Evolutionary conservation across 169 alveolate species (phyloP).

Genomic region (Eimeria sp.): DNA sequence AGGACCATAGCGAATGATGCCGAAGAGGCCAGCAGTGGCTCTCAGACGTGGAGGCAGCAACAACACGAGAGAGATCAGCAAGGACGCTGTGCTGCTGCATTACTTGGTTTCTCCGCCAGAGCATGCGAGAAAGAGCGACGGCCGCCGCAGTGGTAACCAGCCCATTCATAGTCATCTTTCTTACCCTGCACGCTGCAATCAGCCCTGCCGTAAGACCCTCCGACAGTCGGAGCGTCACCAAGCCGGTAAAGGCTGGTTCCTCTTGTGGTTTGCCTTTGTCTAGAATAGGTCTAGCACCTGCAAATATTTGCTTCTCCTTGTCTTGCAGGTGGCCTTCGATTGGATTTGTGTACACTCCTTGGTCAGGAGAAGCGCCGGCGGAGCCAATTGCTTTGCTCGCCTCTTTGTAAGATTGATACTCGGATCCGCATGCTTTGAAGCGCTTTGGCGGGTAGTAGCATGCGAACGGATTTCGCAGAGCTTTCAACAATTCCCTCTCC

Average conservation of each 20-base stretch:
- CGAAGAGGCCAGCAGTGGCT: neutral
- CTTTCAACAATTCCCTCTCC: slow-evolving; percentile 58
- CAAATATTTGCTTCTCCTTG: neutral
- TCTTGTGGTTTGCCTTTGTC: neutral
- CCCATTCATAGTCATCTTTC: slow-evolving; percentile 67
- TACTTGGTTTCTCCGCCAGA: slow-evolving; percentile 67
- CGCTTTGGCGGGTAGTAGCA: slow-evolving; percentile 68
- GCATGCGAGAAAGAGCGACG: slow-evolving; percentile 74
- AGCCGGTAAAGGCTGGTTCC: slow-evolving; percentile 35
- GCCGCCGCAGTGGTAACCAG: slow-evolving; percentile 74
- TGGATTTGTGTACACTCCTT: neutral
- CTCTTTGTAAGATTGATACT: neutral
- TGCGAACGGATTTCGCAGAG: slow-evolving; percentile 69
- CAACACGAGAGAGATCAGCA: slow-evolving; percentile 64
- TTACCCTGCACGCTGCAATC: slow-evolving; percentile 41
- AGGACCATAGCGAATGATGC: slow-evolving; percentile 51
- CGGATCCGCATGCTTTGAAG: slow-evolving; percentile 28
- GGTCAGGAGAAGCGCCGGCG: neutral
- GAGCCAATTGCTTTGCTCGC: neutral
- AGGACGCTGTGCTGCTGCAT: slow-evolving; percentile 69
- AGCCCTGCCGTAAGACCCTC: slow-evolving; percentile 35
- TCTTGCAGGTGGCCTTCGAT: neutral
- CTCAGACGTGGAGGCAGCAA: slow-evolving; percentile 18
- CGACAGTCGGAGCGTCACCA: slow-evolving; percentile 37
- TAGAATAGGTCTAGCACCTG: neutral